These are phyloP conservation scores for Parastagonospora nodorum DNA, from an alignment of 2,329 filamentous ascomycete genomes.

Conservation along the genomic window DNA sequence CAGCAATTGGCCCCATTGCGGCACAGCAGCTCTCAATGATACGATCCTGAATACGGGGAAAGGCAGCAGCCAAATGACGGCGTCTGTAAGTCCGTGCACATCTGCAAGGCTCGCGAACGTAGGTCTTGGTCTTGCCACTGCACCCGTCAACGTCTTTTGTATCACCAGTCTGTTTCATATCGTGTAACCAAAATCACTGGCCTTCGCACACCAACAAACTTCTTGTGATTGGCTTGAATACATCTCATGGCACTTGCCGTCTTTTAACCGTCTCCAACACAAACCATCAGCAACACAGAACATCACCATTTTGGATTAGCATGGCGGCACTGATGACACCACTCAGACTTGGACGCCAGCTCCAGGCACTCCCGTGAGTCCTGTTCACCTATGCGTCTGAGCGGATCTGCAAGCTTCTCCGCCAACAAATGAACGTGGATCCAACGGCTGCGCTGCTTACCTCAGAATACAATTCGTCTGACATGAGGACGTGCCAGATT, in stretches of 20 bases:
- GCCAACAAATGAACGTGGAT: slow-evolving; percentile 12
- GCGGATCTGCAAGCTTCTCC: slow-evolving; percentile 24
- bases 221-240: not conserved
- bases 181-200: not conserved
- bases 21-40: slow-evolving; percentile 2
- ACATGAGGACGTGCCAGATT: slow-evolving; percentile 18
- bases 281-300: not conserved
- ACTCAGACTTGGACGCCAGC: slow-evolving; percentile 13
- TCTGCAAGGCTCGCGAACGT: slow-evolving; percentile 16
- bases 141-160: slow-evolving; percentile 12
- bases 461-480: slow-evolving; percentile 32
- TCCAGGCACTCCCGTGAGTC: slow-evolving; percentile 32
- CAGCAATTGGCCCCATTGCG: not conserved
- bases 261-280: not conserved
- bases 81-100: slow-evolving; percentile 7
- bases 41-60: slow-evolving; percentile 3
- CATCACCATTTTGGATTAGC: not conserved
- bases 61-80: slow-evolving; percentile 12
- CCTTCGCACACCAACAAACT: not conserved
- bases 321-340: slow-evolving; percentile 8
- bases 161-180: not conserved
- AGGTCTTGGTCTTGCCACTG: slow-evolving; percentile 8
- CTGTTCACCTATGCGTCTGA: slow-evolving; percentile 13
- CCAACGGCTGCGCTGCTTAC: slow-evolving; percentile 26
- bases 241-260: not conserved